These are phyloP conservation scores for Poterioochromonas sp. DNA, from an alignment of 352 stramenopile species.

Conservation along the genomic window DNA sequence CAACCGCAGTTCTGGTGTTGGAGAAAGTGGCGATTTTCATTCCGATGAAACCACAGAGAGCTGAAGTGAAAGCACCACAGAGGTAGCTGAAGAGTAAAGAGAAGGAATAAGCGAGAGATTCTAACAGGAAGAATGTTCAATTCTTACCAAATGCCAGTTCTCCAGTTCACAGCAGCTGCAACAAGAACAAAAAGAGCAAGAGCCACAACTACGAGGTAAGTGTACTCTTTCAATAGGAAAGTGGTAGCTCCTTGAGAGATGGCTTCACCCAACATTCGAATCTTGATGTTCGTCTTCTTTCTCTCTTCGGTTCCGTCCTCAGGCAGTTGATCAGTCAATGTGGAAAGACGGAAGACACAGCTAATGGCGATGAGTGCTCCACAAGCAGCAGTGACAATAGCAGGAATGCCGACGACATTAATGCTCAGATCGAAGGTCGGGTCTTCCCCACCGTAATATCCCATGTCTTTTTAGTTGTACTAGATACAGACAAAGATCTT, in stretches of 20 bases:
- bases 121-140: no score
- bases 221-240: conserved; percentile 37
- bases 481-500: no score
- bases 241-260: not conserved
- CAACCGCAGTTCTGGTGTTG: conserved; percentile 85
- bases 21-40: conserved; percentile 91
- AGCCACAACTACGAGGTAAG: conserved; percentile 37
- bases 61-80: conserved; percentile 73
- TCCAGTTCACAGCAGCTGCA: conserved; percentile 40
- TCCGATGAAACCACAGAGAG: conserved; percentile 76
- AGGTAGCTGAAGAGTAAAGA: conserved; percentile 57
- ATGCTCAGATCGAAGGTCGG: no score
- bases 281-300: not conserved
- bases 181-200: conserved; percentile 52
- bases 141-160: conserved; percentile 20
- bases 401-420: not conserved
- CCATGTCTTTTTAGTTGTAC: no score
- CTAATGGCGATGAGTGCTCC: not conserved
- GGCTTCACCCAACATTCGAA: not conserved
- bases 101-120: not conserved
- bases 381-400: not conserved
- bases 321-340: not conserved
- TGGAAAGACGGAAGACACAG: not conserved
- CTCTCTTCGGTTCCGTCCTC: not conserved
- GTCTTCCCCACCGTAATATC: no score